Conservation (phyloP, 164 flowering plant genomes). For the Warburgia ugandensis region DNA sequence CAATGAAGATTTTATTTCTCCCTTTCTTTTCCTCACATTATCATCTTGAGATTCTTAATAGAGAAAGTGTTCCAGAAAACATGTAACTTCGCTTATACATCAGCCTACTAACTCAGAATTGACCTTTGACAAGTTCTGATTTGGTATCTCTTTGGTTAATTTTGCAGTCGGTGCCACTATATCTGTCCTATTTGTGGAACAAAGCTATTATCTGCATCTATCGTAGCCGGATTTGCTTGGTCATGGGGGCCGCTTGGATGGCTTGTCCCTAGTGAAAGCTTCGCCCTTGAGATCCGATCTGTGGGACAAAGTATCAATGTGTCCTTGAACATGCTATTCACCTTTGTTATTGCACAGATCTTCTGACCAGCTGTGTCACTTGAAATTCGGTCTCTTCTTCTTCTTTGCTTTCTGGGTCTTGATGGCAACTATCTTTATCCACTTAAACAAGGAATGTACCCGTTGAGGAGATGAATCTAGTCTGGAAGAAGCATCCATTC, state of each 20-base stretch:
- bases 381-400: constrained; percentile 25
- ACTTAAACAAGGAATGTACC: constrained; percentile 24
- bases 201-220: constrained; percentile 20
- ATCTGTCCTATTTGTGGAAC: constrained; percentile 29
- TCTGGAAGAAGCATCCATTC: constrained; percentile 25
- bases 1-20: too few relatives aligned
- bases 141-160: background rate
- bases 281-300: constrained; percentile 26
- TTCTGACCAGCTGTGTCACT: constrained; percentile 24
- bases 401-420: constrained; percentile 20
- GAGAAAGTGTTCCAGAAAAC: too few relatives aligned
- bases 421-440: constrained; percentile 18
- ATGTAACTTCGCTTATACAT: too few relatives aligned
- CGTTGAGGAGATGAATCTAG: constrained; percentile 20
- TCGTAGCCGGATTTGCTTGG: constrained; percentile 26
- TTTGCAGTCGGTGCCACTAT: constrained; percentile 28
- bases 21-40: too few relatives aligned
- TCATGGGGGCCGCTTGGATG: constrained; percentile 31
- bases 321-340: constrained; percentile 24
- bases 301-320: constrained; percentile 27
- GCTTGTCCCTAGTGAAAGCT: constrained; percentile 29
- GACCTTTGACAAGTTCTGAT: background rate
- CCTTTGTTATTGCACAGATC: constrained; percentile 20
- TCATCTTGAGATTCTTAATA: too few relatives aligned
- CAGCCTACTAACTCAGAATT: too few relatives aligned